A percentile compares a stretch with the other conserved stretches of the same genome.
These are phyloP conservation scores for Fusarium kyushuense DNA, from an alignment of 2,329 filamentous ascomycete genomes.

Conservation along the genomic window DNA sequence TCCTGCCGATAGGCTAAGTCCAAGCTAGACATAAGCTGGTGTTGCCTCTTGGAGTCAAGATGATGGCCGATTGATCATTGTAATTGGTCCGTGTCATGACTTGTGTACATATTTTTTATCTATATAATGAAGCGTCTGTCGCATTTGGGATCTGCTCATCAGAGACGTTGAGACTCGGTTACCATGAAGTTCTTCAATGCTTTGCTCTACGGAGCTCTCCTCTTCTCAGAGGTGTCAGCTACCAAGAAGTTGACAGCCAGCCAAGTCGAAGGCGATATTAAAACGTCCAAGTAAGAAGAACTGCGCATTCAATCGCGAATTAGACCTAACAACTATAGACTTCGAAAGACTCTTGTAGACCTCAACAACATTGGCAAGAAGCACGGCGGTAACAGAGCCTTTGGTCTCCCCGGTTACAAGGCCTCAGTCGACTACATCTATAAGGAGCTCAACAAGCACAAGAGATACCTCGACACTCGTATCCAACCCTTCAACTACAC, in stretches of 20 bases:
- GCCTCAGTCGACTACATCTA: conserved; percentile 69
- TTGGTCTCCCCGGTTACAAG: conserved; percentile 69
- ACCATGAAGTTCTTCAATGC: conserved; percentile 43
- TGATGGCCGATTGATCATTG: conserved; percentile 4
- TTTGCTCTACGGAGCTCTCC: conserved; percentile 41
- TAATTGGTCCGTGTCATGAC: neutral
- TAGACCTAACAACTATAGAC: conserved; percentile 51
- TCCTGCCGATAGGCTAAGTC: conserved; percentile 30
- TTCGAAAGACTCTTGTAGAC: conserved; percentile 65
- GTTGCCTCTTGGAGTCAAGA: conserved; percentile 26
- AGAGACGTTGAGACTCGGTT: neutral
- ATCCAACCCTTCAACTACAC: conserved; percentile 62
- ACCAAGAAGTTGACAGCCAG: conserved; percentile 42
- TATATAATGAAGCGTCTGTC: conserved; percentile 31
- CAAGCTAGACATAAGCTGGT: neutral
- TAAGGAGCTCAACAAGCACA: conserved; percentile 57
- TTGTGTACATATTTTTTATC: neutral
- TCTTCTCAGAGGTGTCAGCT: conserved; percentile 38
- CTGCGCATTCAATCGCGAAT: rapidly evolving
- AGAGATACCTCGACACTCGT: conserved; percentile 58
- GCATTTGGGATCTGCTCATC: neutral
- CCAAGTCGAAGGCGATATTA: conserved; percentile 44
- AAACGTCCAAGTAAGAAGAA: conserved; percentile 44
- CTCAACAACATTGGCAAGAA: conserved; percentile 66
- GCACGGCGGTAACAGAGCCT: conserved; percentile 71